phyloP scores from a whole-genome alignment of 2,329 filamentous ascomycete genomes.

The Colletotrichum caudatum region DNA sequence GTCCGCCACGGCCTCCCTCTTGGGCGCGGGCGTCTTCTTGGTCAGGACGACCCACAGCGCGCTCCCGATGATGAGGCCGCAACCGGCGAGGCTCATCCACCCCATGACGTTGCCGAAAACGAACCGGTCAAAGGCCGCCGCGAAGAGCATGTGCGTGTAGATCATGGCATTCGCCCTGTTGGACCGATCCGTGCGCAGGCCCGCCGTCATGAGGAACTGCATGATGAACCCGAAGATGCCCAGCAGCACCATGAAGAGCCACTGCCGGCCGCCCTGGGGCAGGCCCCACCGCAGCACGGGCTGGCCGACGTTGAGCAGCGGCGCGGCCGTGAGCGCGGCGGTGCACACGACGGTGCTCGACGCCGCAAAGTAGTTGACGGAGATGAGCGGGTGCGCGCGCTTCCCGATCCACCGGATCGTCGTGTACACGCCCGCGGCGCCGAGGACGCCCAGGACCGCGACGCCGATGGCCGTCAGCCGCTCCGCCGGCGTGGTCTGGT shows the following conservation, averaged over 20 bases:
- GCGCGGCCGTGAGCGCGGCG: slow-evolving; percentile 67
- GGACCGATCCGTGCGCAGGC: slow-evolving; percentile 77
- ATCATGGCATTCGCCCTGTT: slow-evolving; percentile 70
- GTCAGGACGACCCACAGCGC: slow-evolving; percentile 63
- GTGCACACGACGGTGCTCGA: slow-evolving; percentile 77
- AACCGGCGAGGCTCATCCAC: slow-evolving; percentile 62
- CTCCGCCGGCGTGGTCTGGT: slow-evolving; percentile 68
- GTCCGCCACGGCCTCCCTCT: slow-evolving; percentile 51
- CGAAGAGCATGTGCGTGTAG: slow-evolving; percentile 70
- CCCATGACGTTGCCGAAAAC: slow-evolving; percentile 66
- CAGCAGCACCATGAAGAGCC: slow-evolving; percentile 75
- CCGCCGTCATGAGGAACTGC: slow-evolving; percentile 87
- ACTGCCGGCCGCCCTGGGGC: slow-evolving; percentile 63
- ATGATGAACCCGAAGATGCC: slow-evolving; percentile 82
- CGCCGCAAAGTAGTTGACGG: slow-evolving; percentile 84
- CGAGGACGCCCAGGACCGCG: slow-evolving; percentile 81
- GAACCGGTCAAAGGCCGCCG: slow-evolving; percentile 63
- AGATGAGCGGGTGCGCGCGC: slow-evolving; percentile 84
- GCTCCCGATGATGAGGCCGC: slow-evolving; percentile 65
- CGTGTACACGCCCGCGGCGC: slow-evolving; percentile 79
- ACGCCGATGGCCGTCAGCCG: slow-evolving; percentile 77
- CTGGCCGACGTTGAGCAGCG: slow-evolving; percentile 59
- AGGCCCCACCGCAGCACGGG: slow-evolving; percentile 60
- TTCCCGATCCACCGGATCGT: slow-evolving; percentile 84
- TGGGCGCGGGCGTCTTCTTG: slow-evolving; percentile 53